Conservation (phyloP, 2,329 filamentous ascomycete species). For the Xenoacremonium recifei region DNA sequence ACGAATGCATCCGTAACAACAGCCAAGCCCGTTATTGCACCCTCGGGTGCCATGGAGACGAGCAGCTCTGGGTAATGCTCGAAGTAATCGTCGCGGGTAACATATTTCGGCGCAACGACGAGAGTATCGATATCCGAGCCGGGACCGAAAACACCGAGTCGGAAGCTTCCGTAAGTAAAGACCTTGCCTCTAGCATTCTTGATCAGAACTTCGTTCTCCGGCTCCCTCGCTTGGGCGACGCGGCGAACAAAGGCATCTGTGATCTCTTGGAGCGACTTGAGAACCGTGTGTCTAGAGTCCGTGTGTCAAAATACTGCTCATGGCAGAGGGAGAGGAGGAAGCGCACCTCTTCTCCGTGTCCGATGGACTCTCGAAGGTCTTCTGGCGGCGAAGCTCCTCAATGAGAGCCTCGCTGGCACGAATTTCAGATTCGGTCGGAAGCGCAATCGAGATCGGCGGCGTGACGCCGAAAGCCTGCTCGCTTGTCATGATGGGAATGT, state of each 20-base stretch:
- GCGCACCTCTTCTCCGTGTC: conserved; percentile 75
- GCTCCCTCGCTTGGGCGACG: conserved; percentile 71
- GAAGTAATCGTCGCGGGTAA: conserved; percentile 90
- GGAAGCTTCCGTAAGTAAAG: conserved; percentile 94
- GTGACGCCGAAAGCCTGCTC: conserved; percentile 65
- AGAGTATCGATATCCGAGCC: conserved; percentile 98
- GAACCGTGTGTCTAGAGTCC: conserved; percentile 62
- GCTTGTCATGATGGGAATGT: conserved; percentile 36
- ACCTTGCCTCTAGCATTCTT: conserved; percentile 88
- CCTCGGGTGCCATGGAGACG: conserved; percentile 69
- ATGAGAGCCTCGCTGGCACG: conserved; percentile 76
- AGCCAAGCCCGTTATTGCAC: conserved; percentile 81
- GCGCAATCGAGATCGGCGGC: conserved; percentile 72
- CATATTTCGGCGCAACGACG: conserved; percentile 86
- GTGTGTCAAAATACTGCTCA: not conserved
- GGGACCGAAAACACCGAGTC: conserved; percentile 89
- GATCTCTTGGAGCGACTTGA: conserved; percentile 74
- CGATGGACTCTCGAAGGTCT: conserved; percentile 83
- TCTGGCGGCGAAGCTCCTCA: conserved; percentile 80
- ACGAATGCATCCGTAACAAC: conserved; percentile 89
- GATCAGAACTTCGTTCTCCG: conserved; percentile 71
- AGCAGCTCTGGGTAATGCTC: conserved; percentile 80
- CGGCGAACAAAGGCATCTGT: conserved; percentile 83
- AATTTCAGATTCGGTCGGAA: conserved; percentile 76
- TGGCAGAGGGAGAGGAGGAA: not conserved